Conservation (phyloP, 2,329 filamentous ascomycete species). For the Monilinia aucupariae region DNA sequence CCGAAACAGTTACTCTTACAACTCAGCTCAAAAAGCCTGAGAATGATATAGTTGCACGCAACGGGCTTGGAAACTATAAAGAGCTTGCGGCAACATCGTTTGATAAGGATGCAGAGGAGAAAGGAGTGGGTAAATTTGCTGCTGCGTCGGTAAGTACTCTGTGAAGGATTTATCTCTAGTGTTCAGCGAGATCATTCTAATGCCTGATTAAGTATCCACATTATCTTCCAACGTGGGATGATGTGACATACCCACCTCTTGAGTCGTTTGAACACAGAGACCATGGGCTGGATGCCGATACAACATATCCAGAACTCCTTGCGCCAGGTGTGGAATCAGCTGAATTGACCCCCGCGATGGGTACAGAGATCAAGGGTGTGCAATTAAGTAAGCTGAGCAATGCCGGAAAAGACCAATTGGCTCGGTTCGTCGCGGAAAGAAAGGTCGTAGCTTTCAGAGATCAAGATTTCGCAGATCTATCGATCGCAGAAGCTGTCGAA, state of each 20-base stretch:
- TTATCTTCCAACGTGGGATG: slow-evolving; percentile 65
- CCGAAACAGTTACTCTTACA: slow-evolving; percentile 27
- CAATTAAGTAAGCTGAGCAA: slow-evolving; percentile 64
- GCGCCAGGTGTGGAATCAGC: slow-evolving; percentile 45
- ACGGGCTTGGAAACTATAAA: slow-evolving; percentile 29
- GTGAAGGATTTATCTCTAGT: background rate
- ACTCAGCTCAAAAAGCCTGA: slow-evolving; percentile 15
- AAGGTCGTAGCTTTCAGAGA: slow-evolving; percentile 75
- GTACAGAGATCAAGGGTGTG: slow-evolving; percentile 64
- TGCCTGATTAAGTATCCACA: slow-evolving; percentile 35
- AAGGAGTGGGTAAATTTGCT: slow-evolving; percentile 28
- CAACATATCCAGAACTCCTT: slow-evolving; percentile 63
- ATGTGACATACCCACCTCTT: slow-evolving; percentile 59
- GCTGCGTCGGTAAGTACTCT: slow-evolving; percentile 29
- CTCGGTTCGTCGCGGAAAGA: slow-evolving; percentile 67
- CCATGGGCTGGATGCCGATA: slow-evolving; percentile 69
- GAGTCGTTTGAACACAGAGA: slow-evolving; percentile 68
- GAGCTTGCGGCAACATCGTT: slow-evolving; percentile 33
- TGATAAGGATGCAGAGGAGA: slow-evolving; percentile 31
- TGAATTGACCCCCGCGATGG: slow-evolving; percentile 67
- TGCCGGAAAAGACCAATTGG: slow-evolving; percentile 70
- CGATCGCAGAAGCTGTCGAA: slow-evolving; percentile 63
- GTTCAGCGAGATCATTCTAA: background rate
- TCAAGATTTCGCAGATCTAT: slow-evolving; percentile 66
- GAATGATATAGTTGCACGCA: slow-evolving; percentile 25